phyloP scores from a whole-genome alignment of 352 stramenopile species.

The Pythium rishiriense region DNA sequence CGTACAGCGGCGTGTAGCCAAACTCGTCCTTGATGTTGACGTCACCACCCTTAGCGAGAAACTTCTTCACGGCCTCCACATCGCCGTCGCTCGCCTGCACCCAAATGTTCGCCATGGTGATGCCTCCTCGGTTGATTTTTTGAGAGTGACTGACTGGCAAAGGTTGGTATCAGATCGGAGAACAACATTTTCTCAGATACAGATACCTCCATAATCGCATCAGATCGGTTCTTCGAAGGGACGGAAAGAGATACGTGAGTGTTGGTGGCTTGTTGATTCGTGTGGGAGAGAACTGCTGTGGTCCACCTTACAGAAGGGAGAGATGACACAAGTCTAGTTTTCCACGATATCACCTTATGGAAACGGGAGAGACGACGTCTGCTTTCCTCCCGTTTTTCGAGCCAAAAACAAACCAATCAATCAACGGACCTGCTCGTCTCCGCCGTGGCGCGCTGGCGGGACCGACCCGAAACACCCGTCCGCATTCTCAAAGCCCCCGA shows the following conservation, averaged over 20 bases:
- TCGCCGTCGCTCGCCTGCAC: constrained; percentile 36
- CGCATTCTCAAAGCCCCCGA: constrained; percentile 7
- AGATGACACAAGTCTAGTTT: constrained; percentile 21
- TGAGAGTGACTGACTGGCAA: constrained; percentile 17
- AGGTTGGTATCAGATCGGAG: constrained; percentile 18
- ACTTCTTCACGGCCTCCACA: constrained; percentile 34
- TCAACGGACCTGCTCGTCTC: constrained; percentile 26
- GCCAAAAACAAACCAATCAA: constrained; percentile 35
- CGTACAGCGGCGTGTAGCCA: constrained; percentile 40
- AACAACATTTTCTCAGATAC: constrained; percentile 11
- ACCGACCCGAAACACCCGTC: constrained; percentile 8
- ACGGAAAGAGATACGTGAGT: background rate
- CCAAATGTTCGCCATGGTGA: constrained; percentile 36
- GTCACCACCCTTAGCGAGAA: constrained; percentile 24
- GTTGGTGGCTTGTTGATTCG: constrained; percentile 12
- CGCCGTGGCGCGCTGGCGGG: background rate
- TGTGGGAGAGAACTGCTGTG: constrained; percentile 13
- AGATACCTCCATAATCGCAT: constrained; percentile 3
- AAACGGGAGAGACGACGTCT: constrained; percentile 12
- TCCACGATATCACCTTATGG: background rate
- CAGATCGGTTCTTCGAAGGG: background rate
- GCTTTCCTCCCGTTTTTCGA: constrained; percentile 6
- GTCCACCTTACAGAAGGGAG: constrained; percentile 19
- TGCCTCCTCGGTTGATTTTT: background rate
- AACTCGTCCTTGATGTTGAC: constrained; percentile 38